Base-by-base conservation (phyloP, 805 yeast genomes). In the Spathaspora boniae region DNA sequence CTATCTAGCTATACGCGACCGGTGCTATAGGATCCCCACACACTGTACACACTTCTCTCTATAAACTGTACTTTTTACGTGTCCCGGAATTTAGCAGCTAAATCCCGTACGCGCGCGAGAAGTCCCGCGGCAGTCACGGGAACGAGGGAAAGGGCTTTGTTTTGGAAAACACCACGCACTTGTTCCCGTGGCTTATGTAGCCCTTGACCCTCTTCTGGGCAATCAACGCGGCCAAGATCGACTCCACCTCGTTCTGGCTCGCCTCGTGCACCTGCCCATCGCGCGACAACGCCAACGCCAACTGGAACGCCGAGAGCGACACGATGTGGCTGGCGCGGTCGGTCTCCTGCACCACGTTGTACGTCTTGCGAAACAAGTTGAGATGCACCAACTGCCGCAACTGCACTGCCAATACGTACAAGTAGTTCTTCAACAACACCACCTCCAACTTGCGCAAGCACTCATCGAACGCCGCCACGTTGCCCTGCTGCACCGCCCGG, bases 101-200 rank as follows among this genome's bases (percentile, higher is more conserved):
- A n/a, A n/a, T n/a, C n/a, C n/a, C n/a, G n/a, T n/a, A n/a, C n/a
- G n/a, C n/a, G n/a, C n/a, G n/a, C n/a, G n/a, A n/a, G n/a, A n/a
- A n/a, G n/a, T n/a, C n/a, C n/a, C n/a, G n/a, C n/a, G n/a, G n/a
- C n/a, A n/a, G n/a, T n/a, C n/a, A n/a, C n/a, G n/a, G n/a, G n/a
- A n/a, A n/a, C n/a, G n/a, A 9, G n/a, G 93, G 94, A 53, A 87
- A 87, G 2, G 95, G 80, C 17, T 76, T 76, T 12, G 67, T 74
- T 55, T 82, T 86, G 53, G 93, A 80, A 37, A 87, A 58, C 7
- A 88, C 96, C 14, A 86, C 64, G 33, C 85, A 82, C 26, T 76
- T 65, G 50, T 84, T 79, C 3, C 80, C 72, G 51, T 86, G 93
- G 4, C 95, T 83, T 11, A 88, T 56, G 55, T 88, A 88, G 0